Conservation (phyloP, 2,329 filamentous ascomycete genomes). For the Fusarium vanettenii region DNA sequence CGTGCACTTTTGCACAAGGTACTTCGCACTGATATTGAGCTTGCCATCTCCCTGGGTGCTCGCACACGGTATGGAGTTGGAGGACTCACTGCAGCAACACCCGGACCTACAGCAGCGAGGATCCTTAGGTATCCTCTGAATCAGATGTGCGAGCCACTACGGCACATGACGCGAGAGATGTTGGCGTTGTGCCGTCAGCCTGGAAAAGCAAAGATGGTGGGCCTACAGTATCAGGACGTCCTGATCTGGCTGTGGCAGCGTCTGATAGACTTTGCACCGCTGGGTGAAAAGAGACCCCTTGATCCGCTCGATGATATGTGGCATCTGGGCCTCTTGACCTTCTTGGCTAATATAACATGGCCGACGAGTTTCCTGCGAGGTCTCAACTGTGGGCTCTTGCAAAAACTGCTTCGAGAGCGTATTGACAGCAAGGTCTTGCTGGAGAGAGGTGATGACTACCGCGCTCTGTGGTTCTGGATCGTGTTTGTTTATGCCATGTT, state of each 20-base stretch:
- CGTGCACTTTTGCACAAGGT: conserved; percentile 28
- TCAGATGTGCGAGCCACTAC: conserved; percentile 3
- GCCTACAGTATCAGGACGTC: conserved; percentile 26
- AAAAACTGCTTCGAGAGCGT: conserved; percentile 11
- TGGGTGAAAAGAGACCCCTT: conserved; percentile 6
- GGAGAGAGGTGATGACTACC: conserved; percentile 10
- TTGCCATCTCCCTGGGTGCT: conserved; percentile 9
- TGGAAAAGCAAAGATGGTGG: conserved; percentile 9
- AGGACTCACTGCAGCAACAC: conserved; percentile 9
- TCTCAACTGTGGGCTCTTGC: conserved; percentile 7
- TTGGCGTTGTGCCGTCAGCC: conserved; percentile 16
- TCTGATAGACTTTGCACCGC: conserved; percentile 24
- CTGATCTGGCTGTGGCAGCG: conserved; percentile 27
- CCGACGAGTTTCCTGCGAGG: conserved; percentile 2
- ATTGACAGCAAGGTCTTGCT: not conserved
- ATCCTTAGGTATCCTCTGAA: conserved; percentile 8
- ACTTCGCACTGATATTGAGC: conserved; percentile 24
- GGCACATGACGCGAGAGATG: conserved; percentile 7
- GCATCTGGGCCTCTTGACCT: conserved; percentile 22
- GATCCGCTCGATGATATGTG: conserved; percentile 21
- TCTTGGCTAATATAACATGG: conserved; percentile 23
- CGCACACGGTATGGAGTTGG: conserved; percentile 21
- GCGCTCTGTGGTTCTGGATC: conserved; percentile 23
- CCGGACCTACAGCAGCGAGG: not conserved
- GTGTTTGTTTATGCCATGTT: conserved; percentile 25